phyloP scores from a whole-genome alignment of 352 stramenopile species.

The Pythium grandisporangium region DNA sequence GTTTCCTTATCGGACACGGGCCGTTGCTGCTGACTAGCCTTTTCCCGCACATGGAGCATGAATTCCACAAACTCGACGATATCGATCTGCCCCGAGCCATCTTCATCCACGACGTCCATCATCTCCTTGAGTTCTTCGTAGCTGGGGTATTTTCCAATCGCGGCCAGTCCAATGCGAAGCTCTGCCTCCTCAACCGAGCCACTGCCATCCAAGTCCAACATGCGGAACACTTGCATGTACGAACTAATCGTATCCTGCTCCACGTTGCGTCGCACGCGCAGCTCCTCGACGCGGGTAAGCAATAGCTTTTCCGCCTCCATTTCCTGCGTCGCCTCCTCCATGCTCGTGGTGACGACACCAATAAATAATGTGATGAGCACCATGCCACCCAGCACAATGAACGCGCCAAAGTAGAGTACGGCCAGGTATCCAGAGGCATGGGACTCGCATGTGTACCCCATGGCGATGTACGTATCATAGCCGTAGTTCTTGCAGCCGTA shows the following conservation, averaged over 20 bases:
- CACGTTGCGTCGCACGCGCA: constrained; percentile 44
- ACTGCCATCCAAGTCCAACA: constrained; percentile 75
- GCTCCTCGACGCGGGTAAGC: constrained; percentile 42
- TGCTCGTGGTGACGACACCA: constrained; percentile 87
- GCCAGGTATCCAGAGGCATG: constrained; percentile 31
- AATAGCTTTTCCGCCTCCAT: constrained; percentile 73
- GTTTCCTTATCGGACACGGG: too few relatives aligned
- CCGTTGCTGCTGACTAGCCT: constrained; percentile 53
- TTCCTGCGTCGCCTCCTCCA: constrained; percentile 85
- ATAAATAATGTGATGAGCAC: constrained; percentile 90
- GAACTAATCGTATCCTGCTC: constrained; percentile 36
- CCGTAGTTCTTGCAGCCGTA: constrained; percentile 82
- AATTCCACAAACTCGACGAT: constrained; percentile 85
- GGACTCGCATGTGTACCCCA: constrained; percentile 53
- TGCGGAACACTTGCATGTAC: constrained; percentile 79
- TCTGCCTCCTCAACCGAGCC: constrained; percentile 82
- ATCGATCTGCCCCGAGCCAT: constrained; percentile 79
- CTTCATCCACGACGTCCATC: constrained; percentile 82
- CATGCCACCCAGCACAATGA: constrained; percentile 80
- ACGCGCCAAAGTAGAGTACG: constrained; percentile 72
- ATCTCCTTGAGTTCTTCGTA: constrained; percentile 82
- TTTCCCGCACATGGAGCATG: constrained; percentile 75
- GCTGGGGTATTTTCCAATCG: constrained; percentile 70
- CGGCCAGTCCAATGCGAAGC: constrained; percentile 63
- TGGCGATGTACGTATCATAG: constrained; percentile 44